phyloP scores from a whole-genome alignment of 192 early-diverging fungal species.

The Chytriomyces sp. region DNA sequence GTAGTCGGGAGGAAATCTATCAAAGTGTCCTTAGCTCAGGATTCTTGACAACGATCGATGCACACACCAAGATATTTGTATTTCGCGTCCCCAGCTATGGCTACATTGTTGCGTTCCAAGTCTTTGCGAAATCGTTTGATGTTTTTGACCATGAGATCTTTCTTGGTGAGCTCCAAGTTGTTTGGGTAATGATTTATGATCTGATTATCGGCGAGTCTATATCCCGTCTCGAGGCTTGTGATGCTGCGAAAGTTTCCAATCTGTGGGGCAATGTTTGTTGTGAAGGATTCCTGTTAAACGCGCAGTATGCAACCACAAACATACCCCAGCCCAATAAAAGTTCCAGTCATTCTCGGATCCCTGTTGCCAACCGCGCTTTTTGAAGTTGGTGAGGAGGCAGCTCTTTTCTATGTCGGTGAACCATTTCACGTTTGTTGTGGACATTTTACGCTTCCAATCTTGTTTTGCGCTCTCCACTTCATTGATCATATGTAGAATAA shows the following conservation, averaged over 20 bases:
- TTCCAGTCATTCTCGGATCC: constrained; percentile 66
- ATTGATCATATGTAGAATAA: no score
- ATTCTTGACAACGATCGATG: not conserved
- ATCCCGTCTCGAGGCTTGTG: constrained; percentile 58
- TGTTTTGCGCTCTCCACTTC: no score
- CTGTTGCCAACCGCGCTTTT: constrained; percentile 55
- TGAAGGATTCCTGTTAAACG: not conserved
- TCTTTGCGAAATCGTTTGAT: constrained; percentile 60
- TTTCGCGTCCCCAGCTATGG: constrained; percentile 19
- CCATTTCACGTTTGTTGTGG: constrained; percentile 35
- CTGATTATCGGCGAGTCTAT: constrained; percentile 54
- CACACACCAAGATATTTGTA: constrained; percentile 37
- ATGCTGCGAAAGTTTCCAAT: constrained; percentile 53
- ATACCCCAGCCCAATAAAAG: constrained; percentile 57
- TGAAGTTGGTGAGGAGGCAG: constrained; percentile 58
- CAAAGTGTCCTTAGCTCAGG: not conserved
- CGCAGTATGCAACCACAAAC: not conserved
- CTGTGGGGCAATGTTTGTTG: not conserved
- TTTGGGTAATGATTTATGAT: constrained; percentile 67
- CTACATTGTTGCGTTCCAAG: constrained; percentile 43
- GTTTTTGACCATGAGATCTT: constrained; percentile 67
- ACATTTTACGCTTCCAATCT: no score
- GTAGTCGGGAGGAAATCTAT: constrained; percentile 59
- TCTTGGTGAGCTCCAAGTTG: constrained; percentile 60
- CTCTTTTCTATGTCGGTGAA: constrained; percentile 55